phyloP scores from a whole-genome alignment of 345 rosid genomes.

The Ailanthus altissimus region DNA sequence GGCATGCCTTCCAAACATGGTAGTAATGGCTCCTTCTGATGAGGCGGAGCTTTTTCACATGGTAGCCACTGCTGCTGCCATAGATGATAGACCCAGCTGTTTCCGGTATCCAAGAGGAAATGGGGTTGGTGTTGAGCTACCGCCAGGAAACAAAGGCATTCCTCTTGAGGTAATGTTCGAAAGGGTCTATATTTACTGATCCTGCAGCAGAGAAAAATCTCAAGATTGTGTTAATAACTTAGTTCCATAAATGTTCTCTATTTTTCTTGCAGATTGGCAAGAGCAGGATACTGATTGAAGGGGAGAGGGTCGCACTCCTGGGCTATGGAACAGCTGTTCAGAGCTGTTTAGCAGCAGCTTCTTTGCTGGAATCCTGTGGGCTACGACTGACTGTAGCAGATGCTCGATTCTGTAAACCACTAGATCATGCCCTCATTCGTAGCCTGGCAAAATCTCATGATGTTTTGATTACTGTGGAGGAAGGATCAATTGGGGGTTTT shows the following conservation, averaged over 20 bases:
- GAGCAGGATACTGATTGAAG: constrained; percentile 82
- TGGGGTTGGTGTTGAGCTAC: constrained; percentile 74
- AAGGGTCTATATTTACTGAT: not conserved
- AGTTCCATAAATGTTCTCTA: not conserved
- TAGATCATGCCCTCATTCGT: constrained; percentile 76
- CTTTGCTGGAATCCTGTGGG: constrained; percentile 53
- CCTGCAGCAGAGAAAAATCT: not conserved
- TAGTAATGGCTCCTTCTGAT: constrained; percentile 97
- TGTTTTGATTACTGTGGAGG: constrained; percentile 82
- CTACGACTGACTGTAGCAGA: constrained; percentile 72
- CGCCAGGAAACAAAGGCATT: constrained; percentile 79
- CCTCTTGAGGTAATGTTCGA: constrained; percentile 66
- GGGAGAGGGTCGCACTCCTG: constrained; percentile 81
- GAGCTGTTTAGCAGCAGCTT: constrained; percentile 79
- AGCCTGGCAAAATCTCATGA: constrained; percentile 85
- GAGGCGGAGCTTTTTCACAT: constrained; percentile 98
- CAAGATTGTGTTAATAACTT: not conserved
- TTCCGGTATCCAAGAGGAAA: constrained; percentile 97
- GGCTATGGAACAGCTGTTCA: constrained; percentile 93
- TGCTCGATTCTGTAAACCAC: constrained; percentile 90
- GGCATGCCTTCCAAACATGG: constrained; percentile 99
- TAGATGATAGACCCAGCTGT: constrained; percentile 93
- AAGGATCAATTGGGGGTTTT: constrained; percentile 96
- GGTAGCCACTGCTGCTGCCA: constrained; percentile 95
- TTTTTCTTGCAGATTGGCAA: constrained; percentile 67